Percentiles rank a stretch among this genome's conserved stretches.
phyloP scores from a whole-genome alignment of 495 filamentous ascomycete species.

The Tuber calosporum region DNA sequence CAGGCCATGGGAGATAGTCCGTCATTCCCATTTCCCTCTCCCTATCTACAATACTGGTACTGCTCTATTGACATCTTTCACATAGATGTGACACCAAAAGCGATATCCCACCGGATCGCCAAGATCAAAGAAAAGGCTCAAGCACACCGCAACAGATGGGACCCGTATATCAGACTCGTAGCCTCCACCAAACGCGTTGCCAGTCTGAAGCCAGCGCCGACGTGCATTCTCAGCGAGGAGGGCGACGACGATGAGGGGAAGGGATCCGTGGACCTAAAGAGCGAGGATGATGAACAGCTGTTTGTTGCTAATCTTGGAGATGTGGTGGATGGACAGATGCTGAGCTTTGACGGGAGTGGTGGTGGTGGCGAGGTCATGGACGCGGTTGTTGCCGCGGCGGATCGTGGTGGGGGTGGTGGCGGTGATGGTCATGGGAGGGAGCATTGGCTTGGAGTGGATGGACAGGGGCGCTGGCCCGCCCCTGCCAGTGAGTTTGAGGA shows the following conservation, averaged over 20 bases:
- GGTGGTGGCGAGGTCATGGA: neutral
- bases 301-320: neutral
- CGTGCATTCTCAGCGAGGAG: neutral
- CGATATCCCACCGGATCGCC: slow-evolving; percentile 39
- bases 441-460: neutral
- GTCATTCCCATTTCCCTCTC: neutral
- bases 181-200: neutral
- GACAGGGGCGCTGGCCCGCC: neutral
- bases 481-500: neutral
- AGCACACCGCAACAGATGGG: slow-evolving; percentile 21
- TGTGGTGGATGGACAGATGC: neutral
- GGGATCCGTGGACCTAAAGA: neutral
- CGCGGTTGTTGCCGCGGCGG: neutral
- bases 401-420: neutral
- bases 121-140: slow-evolving; percentile 42
- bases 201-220: neutral
- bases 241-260: neutral
- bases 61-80: slow-evolving; percentile 10
- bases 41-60: neutral
- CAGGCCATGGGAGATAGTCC: slow-evolving; percentile 37
- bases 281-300: neutral
- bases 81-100: slow-evolving; percentile 37
- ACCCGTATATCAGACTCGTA: slow-evolving; percentile 16
- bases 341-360: neutral
- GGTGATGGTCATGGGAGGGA: neutral